A percentile compares a stretch with the other conserved stretches of the same genome.
These are phyloP conservation scores for Dichotomopilus funicola DNA, from an alignment of 2,329 filamentous ascomycete species.

Conservation along the genomic window DNA sequence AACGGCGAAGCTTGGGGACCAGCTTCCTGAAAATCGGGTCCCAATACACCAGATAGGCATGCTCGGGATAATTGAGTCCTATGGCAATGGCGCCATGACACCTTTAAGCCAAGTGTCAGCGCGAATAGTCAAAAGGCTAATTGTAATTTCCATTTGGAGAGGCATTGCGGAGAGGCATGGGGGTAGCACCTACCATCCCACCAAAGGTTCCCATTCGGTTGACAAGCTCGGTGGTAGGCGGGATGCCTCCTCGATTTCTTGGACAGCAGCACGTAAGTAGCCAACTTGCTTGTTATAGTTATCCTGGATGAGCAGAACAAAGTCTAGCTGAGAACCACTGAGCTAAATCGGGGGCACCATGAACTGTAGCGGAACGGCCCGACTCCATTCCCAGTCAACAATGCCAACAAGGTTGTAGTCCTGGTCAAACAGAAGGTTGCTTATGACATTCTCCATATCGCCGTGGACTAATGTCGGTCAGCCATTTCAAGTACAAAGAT, in stretches of 20 bases:
- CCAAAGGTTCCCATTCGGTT: background rate
- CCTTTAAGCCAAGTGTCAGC: background rate
- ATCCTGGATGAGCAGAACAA: background rate
- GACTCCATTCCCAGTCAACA: slow-evolving; percentile 10
- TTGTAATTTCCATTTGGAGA: too few species aligned
- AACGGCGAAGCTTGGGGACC: background rate
- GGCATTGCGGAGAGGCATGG: too few species aligned
- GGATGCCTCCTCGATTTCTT: slow-evolving; percentile 1
- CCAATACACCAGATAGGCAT: background rate
- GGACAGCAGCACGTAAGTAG: background rate
- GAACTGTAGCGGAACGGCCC: slow-evolving; percentile 1
- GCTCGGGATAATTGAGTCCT: slow-evolving; percentile 2
- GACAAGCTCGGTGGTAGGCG: background rate
- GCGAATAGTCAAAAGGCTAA: too few species aligned
- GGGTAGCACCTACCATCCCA: background rate
- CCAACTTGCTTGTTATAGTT: background rate
- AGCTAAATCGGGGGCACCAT: slow-evolving; percentile 6
- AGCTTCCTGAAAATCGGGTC: background rate
- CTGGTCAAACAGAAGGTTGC: slow-evolving; percentile 5
- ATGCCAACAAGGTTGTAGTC: slow-evolving; percentile 6
- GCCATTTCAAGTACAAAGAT: too few species aligned
- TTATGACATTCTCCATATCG: slow-evolving; percentile 1
- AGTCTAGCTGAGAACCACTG: background rate
- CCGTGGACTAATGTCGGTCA: slow-evolving; percentile 3
- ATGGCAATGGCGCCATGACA: background rate